Evolutionary conservation across 768 basidiomycete genomes (phyloP), one percentile per base, ranked within the genome.

Genomic region (Agrocybe chaxingu): DNA sequence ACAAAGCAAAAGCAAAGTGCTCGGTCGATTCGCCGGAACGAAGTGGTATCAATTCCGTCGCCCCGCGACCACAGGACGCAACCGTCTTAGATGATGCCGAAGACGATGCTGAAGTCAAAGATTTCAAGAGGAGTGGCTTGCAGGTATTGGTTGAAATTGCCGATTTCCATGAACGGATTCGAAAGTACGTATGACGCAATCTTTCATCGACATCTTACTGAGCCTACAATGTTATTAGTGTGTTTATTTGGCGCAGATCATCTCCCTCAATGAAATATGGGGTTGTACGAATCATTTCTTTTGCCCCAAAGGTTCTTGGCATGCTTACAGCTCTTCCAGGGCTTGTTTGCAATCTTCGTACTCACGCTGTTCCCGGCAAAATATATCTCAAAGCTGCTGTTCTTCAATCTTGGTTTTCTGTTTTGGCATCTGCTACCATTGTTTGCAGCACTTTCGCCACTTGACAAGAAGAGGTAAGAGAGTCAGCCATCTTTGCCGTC

Each of bases 391-490:
- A 86, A 84, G 57, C 36, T 74, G 1, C 47, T 65, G 0, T 79
- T 74, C 47, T 75, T 79, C 45, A 50, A 67, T 30, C 47, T 71
- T 3, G 86, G 86, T 1, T 60, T 77, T 39, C 18, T 74, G 11
- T 88, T 81, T 61, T 88, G 86, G 86, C 85, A 87, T 57, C 61
- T 79, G 6, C 63, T 70, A 7, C 85, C 85, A 1, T 61, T 87
- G 37, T 41, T 85, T n/a, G 70, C 69, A 24, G 75, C 77, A 1
- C 66, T 87, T 19, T 69, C 80, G 8, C 66, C 73, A 1, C 60
- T 62, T 38, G 77, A 80, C 7, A 69, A 74, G 47, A 64, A 65
- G 46, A 73, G 81, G 83, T 77, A 55, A 48, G 72, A 54, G 12
- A 8, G 3, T 12, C 47, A 5, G 8, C 13, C 9, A 13, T 46